Conservation (phyloP, 352 stramenopile genomes). For the Pythium dissimile region DNA sequence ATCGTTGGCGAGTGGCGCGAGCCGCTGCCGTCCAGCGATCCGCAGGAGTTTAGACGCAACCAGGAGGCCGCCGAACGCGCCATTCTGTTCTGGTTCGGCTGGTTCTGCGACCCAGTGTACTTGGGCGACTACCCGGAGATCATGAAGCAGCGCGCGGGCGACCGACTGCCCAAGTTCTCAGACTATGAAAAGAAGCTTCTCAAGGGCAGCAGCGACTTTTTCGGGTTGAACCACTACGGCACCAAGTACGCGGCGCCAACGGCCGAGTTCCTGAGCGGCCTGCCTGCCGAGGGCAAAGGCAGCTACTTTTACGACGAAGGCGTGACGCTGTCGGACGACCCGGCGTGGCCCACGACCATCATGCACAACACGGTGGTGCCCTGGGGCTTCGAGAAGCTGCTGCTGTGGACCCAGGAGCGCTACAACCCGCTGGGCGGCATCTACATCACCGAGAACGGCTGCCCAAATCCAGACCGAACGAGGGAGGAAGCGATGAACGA, state of each 20-base stretch:
- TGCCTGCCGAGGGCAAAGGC: slow-evolving; percentile 20
- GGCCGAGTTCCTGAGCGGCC: slow-evolving; percentile 34
- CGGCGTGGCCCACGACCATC: slow-evolving; percentile 38
- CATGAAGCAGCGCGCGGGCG: slow-evolving; percentile 83
- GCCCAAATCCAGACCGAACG: slow-evolving; percentile 30
- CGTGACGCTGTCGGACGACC: slow-evolving; percentile 19
- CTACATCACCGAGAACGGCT: slow-evolving; percentile 92
- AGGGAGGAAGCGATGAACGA: slow-evolving; percentile 36
- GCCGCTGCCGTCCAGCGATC: slow-evolving; percentile 47
- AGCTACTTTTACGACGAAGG: slow-evolving; percentile 32
- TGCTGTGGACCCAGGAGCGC: slow-evolving; percentile 79
- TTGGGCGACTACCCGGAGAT: slow-evolving; percentile 91
- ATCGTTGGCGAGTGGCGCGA: slow-evolving; percentile 90
- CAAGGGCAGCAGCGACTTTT: slow-evolving; percentile 85
- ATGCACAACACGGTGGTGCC: slow-evolving; percentile 76
- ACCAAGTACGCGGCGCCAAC: slow-evolving; percentile 43
- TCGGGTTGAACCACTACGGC: slow-evolving; percentile 95
- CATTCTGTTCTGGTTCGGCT: slow-evolving; percentile 88
- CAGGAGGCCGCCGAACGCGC: slow-evolving; percentile 62
- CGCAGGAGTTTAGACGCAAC: slow-evolving; percentile 49
- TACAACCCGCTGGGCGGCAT: slow-evolving; percentile 78
- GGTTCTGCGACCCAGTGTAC: slow-evolving; percentile 91
- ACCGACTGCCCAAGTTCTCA: slow-evolving; percentile 88
- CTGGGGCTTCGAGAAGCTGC: slow-evolving; percentile 81
- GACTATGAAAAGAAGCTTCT: slow-evolving; percentile 72